Conservation (phyloP, 2,329 filamentous ascomycete species). For the Cytospora piceicola region DNA sequence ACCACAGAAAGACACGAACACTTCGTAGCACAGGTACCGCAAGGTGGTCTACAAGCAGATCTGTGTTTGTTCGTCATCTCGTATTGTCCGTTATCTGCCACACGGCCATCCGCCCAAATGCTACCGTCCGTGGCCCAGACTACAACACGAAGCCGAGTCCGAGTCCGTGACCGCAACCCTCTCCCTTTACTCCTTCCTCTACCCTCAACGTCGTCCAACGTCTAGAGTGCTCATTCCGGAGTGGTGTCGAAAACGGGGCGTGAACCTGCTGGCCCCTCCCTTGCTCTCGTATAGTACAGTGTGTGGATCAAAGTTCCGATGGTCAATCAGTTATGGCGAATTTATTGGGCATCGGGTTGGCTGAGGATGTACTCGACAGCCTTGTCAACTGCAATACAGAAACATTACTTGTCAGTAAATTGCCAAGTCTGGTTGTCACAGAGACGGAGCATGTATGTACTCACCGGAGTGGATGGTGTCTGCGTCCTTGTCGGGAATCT, state of each 20-base stretch:
- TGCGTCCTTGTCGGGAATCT: conserved; percentile 97
- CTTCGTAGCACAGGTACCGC: neutral
- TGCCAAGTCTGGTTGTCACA: too few relatives aligned
- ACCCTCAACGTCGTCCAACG: neutral
- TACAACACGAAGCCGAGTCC: neutral
- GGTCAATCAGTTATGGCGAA: neutral
- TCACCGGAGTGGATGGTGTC: conserved; percentile 92
- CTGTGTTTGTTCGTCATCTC: neutral
- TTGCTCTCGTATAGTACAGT: conserved; percentile 17
- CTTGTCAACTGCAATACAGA: conserved; percentile 72
- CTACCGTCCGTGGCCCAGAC: conserved; percentile 4
- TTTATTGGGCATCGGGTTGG: conserved; percentile 85
- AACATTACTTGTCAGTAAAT: conserved; percentile 4
- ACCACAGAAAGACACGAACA: neutral
- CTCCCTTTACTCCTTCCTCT: neutral
- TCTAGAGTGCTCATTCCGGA: conserved; percentile 18
- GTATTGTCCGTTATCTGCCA: conserved; percentile 21
- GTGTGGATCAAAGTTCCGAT: neutral
- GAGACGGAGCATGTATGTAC: conserved; percentile 40
- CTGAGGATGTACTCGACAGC: conserved; percentile 91
- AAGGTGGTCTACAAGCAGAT: neutral
- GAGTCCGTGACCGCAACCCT: neutral
- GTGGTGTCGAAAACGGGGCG: conserved; percentile 12
- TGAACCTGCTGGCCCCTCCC: conserved; percentile 9
- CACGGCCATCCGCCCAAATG: conserved; percentile 1